Conservation (phyloP, 306 rosid species). For the Acmispon strigosus region DNA sequence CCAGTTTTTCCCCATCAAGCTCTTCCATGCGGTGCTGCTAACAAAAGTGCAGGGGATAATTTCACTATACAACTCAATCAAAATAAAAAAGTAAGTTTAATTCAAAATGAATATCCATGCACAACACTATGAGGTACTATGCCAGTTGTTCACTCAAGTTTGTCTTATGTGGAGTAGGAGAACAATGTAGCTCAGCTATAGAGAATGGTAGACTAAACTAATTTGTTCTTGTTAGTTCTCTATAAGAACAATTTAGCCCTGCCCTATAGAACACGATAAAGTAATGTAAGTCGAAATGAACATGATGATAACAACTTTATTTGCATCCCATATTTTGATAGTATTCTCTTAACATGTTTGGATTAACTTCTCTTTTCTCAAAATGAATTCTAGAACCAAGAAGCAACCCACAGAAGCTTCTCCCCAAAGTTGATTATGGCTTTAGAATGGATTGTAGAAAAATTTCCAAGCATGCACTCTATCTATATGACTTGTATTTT, state of each 20-base stretch:
- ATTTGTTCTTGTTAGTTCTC: neutral
- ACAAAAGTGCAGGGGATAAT: neutral
- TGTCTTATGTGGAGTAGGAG: neutral
- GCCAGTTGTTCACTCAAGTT: neutral
- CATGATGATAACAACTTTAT: neutral
- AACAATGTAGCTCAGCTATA: neutral
- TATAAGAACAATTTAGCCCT: neutral
- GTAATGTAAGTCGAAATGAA: neutral
- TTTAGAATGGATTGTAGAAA: too few species aligned
- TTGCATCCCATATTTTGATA: neutral
- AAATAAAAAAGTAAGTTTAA: neutral
- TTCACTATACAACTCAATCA: neutral
- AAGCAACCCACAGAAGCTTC: too few species aligned
- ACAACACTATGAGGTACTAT: neutral
- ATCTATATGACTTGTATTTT: neutral
- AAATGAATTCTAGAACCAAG: too few species aligned
- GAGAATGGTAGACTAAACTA: neutral
- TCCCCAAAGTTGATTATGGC: too few species aligned
- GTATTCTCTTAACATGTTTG: too few species aligned
- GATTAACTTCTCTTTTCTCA: too few species aligned
- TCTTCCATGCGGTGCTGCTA: constrained; percentile 13
- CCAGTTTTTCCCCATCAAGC: constrained; percentile 12
- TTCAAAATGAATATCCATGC: neutral
- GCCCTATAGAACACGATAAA: neutral
- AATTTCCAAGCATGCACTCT: too few species aligned